phyloP scores from a whole-genome alignment of 768 basidiomycete genomes.

The Amanita muscaria region DNA sequence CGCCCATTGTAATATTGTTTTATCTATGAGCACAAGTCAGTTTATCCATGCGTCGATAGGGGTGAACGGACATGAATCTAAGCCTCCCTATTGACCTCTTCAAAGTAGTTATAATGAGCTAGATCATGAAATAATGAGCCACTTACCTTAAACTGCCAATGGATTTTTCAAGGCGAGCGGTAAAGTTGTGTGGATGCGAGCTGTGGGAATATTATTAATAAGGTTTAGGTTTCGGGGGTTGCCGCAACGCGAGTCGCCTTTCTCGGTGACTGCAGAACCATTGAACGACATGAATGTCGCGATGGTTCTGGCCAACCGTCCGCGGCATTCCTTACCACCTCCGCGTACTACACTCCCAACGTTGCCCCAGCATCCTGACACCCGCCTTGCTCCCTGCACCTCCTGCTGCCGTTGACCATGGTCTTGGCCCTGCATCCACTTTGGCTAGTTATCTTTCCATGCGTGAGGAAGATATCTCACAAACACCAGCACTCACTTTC shows the following conservation, averaged over 20 bases:
- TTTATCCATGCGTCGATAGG: not conserved
- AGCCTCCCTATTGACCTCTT: slow-evolving; percentile 96
- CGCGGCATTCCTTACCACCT: too few relatives aligned
- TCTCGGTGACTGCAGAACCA: too few relatives aligned
- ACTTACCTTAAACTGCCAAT: slow-evolving; percentile 73
- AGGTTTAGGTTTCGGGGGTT: slow-evolving; percentile 20
- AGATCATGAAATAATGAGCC: not conserved
- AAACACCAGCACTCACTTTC: slow-evolving; percentile 12
- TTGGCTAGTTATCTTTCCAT: too few relatives aligned
- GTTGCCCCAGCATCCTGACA: not conserved
- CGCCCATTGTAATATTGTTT: slow-evolving; percentile 69
- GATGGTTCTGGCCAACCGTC: slow-evolving; percentile 55
- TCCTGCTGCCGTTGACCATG: too few relatives aligned
- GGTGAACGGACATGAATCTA: slow-evolving; percentile 17
- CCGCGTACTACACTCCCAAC: not conserved
- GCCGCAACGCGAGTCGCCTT: not conserved
- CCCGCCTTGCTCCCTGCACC: too few relatives aligned
- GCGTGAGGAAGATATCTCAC: too few relatives aligned
- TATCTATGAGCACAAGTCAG: slow-evolving; percentile 14
- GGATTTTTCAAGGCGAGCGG: slow-evolving; percentile 88
- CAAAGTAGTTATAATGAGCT: slow-evolving; percentile 8
- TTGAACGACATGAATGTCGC: slow-evolving; percentile 57
- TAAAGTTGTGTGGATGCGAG: slow-evolving; percentile 27
- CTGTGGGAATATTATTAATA: slow-evolving; percentile 25
- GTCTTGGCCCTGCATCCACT: too few relatives aligned